Conservation (phyloP, 139 green algal species). For the Chloropicon primus region DNA sequence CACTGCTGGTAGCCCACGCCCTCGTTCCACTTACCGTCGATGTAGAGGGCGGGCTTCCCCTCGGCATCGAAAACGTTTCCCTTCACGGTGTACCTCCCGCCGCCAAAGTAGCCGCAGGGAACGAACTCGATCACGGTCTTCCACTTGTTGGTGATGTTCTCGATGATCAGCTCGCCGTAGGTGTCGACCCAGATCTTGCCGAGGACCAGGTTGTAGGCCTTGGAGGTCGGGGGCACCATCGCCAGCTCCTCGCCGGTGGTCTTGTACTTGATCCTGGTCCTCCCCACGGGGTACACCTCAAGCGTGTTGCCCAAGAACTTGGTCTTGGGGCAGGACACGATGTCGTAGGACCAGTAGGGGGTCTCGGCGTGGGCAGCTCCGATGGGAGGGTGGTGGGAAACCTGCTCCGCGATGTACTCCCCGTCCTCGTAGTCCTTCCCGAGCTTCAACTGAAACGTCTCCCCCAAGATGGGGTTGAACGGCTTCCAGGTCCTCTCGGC, state of each 20-base stretch:
- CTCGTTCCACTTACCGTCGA: constrained; percentile 75
- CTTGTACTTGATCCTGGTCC: constrained; percentile 72
- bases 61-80: constrained; percentile 43
- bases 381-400: constrained; percentile 84
- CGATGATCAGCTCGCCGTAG: constrained; percentile 62
- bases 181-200: constrained; percentile 87
- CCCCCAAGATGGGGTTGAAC: constrained; percentile 97
- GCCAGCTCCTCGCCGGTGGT: constrained; percentile 60
- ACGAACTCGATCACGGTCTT: constrained; percentile 65
- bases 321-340: constrained; percentile 83
- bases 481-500: constrained; percentile 92
- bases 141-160: constrained; percentile 59
- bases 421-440: constrained; percentile 36
- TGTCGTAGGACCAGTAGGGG: constrained; percentile 68
- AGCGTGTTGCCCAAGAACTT: constrained; percentile 96
- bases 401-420: constrained; percentile 83
- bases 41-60: constrained; percentile 43
- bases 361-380: constrained; percentile 75
- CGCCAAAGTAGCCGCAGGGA: constrained; percentile 85
- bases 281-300: constrained; percentile 66
- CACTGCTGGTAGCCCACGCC: constrained; percentile 53
- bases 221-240: constrained; percentile 64
- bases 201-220: constrained; percentile 86
- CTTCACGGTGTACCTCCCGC: constrained; percentile 52
- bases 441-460: constrained; percentile 81